Evolutionary conservation across 768 basidiomycete species (phyloP).

Genomic region (Termitomyces sp.): DNA sequence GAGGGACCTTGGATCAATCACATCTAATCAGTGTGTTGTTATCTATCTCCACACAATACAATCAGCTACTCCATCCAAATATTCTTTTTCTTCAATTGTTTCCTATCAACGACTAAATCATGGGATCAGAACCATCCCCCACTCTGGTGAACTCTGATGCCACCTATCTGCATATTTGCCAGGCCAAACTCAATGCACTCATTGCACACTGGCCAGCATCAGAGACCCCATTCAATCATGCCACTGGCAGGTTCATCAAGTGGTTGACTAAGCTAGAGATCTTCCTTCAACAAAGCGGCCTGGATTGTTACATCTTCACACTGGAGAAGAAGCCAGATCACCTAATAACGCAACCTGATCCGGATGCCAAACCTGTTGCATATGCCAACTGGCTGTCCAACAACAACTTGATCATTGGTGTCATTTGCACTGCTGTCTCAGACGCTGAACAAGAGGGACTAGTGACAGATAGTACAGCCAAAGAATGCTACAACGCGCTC

Average conservation of each 20-base stretch:
- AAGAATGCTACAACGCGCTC: too few relatives aligned
- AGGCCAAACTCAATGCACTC: neutral
- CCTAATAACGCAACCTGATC: neutral
- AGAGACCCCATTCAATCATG: neutral
- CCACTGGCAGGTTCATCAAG: neutral
- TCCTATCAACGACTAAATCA: neutral
- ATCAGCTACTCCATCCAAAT: too few relatives aligned
- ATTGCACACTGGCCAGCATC: neutral
- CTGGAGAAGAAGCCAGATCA: neutral
- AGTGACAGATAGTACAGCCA: neutral
- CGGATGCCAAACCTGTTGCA: neutral
- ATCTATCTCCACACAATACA: too few relatives aligned
- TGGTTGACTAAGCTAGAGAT: neutral
- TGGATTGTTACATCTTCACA: neutral
- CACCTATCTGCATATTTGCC: neutral
- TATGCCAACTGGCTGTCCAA: neutral
- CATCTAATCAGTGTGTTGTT: too few relatives aligned
- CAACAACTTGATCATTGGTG: neutral
- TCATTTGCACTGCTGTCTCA: neutral
- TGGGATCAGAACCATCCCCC: neutral
- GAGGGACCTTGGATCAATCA: too few relatives aligned
- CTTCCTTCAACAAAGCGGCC: neutral
- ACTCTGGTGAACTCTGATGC: neutral
- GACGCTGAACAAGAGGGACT: neutral
- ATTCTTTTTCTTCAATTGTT: neutral